Base-by-base conservation (phyloP, 2,329 filamentous ascomycete species). In the Cladosporium halotolerans region DNA sequence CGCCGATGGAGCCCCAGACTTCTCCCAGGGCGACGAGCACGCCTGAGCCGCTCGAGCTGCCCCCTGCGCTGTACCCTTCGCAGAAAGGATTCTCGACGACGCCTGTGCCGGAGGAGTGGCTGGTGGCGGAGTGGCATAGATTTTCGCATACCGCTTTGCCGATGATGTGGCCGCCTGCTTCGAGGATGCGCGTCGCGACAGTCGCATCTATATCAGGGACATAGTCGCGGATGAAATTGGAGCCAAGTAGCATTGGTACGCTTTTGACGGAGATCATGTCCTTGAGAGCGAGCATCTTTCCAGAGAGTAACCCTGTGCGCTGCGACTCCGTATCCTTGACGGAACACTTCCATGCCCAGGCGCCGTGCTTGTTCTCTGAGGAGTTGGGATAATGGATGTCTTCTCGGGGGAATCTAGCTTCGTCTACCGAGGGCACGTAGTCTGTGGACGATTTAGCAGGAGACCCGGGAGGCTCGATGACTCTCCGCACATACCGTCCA, bases 111-210 rank as follows among this genome's bases (percentile, higher is more conserved):
- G 55, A 45, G 8, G 57, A 61, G 40, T 58, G 57, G 34, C 57
- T 61, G 8, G 58, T 60, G 4, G 59, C 62, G 36, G 57, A 57
- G 31, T 60, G 59, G 38, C 56, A 63, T n/a, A 76, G 65, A 56
- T 77, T 76, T 60, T 78, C 76, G 55, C 76, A 79, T 3, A 73
- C 74, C 40, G 68, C 70, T 53, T 74, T 74, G 14, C 76, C 76
- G 2, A 58, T 57, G 16, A 79, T 68, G 3, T 62, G 70, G 8
- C 68, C 76, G 4, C 73, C 75, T 14, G 69, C 66, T 44, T 72
- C 68, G 33, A 78, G 62, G 0, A 75, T 64, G 1, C 76, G 66
- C 4, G 70, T 70, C 1, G 72, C 72, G 14, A 78, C 68, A 0
- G 73, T 73, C 2, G 76, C 76, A 51, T 79, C 76, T 36, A 70